Base-by-base conservation (phyloP, 1,139 yeast species). In the Protomyces macrosporus region DNA sequence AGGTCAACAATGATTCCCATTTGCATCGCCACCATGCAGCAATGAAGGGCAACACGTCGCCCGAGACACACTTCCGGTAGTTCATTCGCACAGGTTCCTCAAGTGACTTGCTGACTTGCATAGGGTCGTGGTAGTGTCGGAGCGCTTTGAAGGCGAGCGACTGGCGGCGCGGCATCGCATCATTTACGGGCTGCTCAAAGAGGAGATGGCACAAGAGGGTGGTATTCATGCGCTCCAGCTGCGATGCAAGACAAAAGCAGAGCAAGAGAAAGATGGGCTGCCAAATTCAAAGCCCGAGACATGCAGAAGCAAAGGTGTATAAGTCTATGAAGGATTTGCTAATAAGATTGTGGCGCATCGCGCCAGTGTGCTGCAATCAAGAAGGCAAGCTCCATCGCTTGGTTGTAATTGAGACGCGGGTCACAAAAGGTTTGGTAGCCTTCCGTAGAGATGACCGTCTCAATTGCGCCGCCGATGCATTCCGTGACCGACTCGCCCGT, bases 141-240 rank as follows among this genome's bases (percentile, higher is more conserved):
- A 84, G 50, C 79, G 73, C 60, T 93, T 93, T 72, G 75, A 76
- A 53, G 95, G 95, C 0, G 79, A 84, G 73, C 74, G 79, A 35
- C 80, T 86, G 72, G 95, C 96, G 0, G 75, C 83, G 37, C 82
- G 98, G 72, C 98, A 93, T 76, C 77, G 97, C 65, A 74, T 86
- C 72, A 81, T 93, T 0, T 91, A 90, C 73, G 77, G 77, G 59
- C 74, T 88, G 61, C 77, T 93, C 55, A 83, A 83, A 67, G 90
- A 88, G 45, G 97, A 90, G 72, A 77, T 91, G 72, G 79, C 81
- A 63, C 78, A 77, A 61, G 69, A 65, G 30, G 70, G 68, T 10
- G 93, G 96, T 0, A 84, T 93, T 32, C 98, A 93, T 76, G 97
- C 98, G 0, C 77, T 93, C 67, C 97, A 90, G 73, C 80, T 93